Evolutionary conservation across 228 moss, liverwort and hornwort species (phyloP), one percentile per base, ranked within the genome.

Genomic region (Sphagnum fallax): DNA sequence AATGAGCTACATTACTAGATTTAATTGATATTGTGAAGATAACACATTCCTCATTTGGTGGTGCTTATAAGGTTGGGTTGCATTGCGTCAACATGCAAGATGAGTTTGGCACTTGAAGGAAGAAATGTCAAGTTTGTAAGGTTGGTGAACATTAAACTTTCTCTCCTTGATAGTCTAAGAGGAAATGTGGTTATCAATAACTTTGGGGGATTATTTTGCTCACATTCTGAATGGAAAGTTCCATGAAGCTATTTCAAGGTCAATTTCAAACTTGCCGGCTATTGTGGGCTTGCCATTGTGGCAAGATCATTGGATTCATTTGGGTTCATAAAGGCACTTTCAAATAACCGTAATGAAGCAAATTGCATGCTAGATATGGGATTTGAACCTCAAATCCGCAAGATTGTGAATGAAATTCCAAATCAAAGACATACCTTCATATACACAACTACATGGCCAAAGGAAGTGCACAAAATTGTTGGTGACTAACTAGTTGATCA

Each of bases 291-390:
- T 76, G 59, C 72, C 80, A 48, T 69, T 32, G 1, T 81, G 73
- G 80, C 9, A 8, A 55, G 12, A 4, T 55, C 9, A 3, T 32
- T 32, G 32, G 32, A 32, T 32, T 32, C 32, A 32, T 32, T 3
- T 32, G 32, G 32, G 32, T 32, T 32, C 32, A 32, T 32, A 32
- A 32, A 32, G 32, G 32, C 32, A 32, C 32, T 32, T 32, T 32
- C 32, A 32, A 32, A 2, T 32, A 32, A 32, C 32, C 32, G 2
- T 32, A 2, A 97, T 61, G 97, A 97, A 79, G 97, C 97, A 14
- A 93, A 97, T 70, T 91, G 97, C 18, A 93, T 97, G 93, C 80
- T 97, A 49, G 97, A 97, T 53, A 91, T 97, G 97, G 97, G 97
- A 2, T 97, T 97, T 77, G 97, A 97, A 71, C 93, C 93, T 50